phyloP scores from a whole-genome alignment of 2,329 filamentous ascomycete genomes.

The Beauveria brongniartii region DNA sequence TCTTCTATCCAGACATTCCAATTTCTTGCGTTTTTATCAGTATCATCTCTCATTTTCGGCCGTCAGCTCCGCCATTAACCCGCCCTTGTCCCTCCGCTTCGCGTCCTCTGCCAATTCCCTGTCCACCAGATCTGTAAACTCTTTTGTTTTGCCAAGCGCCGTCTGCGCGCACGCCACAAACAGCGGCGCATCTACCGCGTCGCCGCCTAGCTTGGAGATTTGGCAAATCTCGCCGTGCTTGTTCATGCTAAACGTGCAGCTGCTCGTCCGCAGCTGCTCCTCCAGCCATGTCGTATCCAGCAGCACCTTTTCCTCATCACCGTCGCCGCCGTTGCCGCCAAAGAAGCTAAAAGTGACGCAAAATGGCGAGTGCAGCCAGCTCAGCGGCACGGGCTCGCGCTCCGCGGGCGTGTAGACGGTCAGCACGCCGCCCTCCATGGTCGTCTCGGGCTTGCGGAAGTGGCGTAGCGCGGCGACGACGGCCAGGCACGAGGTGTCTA shows the following conservation, averaged over 20 bases:
- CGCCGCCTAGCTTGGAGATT: slow-evolving; percentile 82
- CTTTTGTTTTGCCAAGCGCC: slow-evolving; percentile 72
- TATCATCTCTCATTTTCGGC: slow-evolving; percentile 71
- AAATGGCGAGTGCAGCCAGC: slow-evolving; percentile 85
- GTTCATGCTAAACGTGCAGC: slow-evolving; percentile 79
- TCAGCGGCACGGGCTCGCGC: slow-evolving; percentile 81
- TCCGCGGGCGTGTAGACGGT: slow-evolving; percentile 80
- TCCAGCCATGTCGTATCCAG: slow-evolving; percentile 67
- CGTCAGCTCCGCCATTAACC: slow-evolving; percentile 66
- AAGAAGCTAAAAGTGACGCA: slow-evolving; percentile 88
- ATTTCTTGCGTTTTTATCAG: neutral
- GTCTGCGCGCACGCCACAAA: slow-evolving; percentile 68
- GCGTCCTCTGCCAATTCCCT: slow-evolving; percentile 67
- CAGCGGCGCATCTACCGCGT: slow-evolving; percentile 68
- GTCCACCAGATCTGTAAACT: slow-evolving; percentile 67
- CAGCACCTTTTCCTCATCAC: slow-evolving; percentile 36
- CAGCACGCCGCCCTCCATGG: slow-evolving; percentile 74
- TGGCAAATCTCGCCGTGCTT: slow-evolving; percentile 85
- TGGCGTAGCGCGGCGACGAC: slow-evolving; percentile 83
- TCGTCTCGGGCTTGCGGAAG: slow-evolving; percentile 84
- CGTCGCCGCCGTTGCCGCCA: slow-evolving; percentile 59
- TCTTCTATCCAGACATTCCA: neutral
- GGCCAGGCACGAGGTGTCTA: slow-evolving; percentile 79
- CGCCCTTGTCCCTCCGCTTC: slow-evolving; percentile 69
- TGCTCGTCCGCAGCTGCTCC: slow-evolving; percentile 66